Percentiles rank a stretch among this genome's conserved stretches.
These are phyloP conservation scores for Leccinum solheimii DNA, from an alignment of 1,284 basidiomycete species.

Conservation along the genomic window DNA sequence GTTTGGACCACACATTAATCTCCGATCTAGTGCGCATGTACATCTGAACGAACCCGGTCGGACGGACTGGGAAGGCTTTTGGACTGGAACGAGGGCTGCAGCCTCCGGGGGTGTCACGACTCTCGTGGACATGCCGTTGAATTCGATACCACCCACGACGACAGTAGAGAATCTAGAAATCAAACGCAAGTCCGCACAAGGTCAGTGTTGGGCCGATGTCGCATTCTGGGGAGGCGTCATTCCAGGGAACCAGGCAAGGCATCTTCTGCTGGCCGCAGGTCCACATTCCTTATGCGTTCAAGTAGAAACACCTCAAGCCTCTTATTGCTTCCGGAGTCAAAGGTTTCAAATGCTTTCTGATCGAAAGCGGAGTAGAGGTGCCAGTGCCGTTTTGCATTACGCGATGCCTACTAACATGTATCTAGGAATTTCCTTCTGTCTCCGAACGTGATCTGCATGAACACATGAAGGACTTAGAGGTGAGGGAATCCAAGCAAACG, in stretches of 20 bases:
- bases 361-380: slow-evolving; percentile 90
- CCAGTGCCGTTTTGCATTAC: slow-evolving; percentile 20
- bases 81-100: slow-evolving; percentile 86
- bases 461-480: slow-evolving; percentile 77
- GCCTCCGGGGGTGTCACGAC: slow-evolving; percentile 89
- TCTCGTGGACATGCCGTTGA: slow-evolving; percentile 93
- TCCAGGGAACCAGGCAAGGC: slow-evolving; percentile 76
- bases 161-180: slow-evolving; percentile 70
- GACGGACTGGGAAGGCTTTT: slow-evolving; percentile 93
- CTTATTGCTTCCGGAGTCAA: slow-evolving; percentile 79
- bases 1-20: neutral
- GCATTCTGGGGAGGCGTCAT: slow-evolving; percentile 96
- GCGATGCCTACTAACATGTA: slow-evolving; percentile 6
- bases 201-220: slow-evolving; percentile 81
- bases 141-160: slow-evolving; percentile 93
- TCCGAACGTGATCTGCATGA: slow-evolving; percentile 62
- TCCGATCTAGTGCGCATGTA: slow-evolving; percentile 71
- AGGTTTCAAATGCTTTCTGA: slow-evolving; percentile 95
- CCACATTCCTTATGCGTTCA: neutral
- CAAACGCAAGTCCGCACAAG: slow-evolving; percentile 70
- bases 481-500: slow-evolving; percentile 31
- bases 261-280: neutral
- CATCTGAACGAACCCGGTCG: slow-evolving; percentile 93
- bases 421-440: slow-evolving; percentile 88
- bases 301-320: slow-evolving; percentile 59